A percentile compares a stretch with the other conserved stretches of the same genome.
phyloP scores from a whole-genome alignment of 257 asterid genomes.

The Leonotis leonurus region DNA sequence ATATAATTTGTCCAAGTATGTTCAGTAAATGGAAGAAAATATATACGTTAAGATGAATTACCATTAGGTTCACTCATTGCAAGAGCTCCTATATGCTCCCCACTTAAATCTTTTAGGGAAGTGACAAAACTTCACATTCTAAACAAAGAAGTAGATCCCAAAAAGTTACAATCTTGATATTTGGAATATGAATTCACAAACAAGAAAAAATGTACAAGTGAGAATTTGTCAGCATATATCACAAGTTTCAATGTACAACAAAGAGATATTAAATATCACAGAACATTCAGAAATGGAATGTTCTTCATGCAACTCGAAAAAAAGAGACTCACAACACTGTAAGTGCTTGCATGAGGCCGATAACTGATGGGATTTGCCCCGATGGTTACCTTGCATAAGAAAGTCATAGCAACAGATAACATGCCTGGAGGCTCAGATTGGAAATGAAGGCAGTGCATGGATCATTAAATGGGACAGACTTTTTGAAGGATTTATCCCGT shows the following conservation, averaged over 20 bases:
- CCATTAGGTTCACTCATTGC: slow-evolving; percentile 99
- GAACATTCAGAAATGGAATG: too few species aligned
- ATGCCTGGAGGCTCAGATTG: slow-evolving; percentile 61
- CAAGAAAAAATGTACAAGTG: slow-evolving; percentile 1
- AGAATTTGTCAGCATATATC: slow-evolving; percentile 13
- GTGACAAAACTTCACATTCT: not conserved
- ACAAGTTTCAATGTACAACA: slow-evolving; percentile 1
- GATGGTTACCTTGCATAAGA: too few species aligned
- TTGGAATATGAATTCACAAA: not conserved
- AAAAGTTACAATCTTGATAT: not conserved
- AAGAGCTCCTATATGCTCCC: slow-evolving; percentile 99
- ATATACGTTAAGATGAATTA: slow-evolving; percentile 25
- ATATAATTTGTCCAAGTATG: not conserved
- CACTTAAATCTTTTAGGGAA: slow-evolving; percentile 21
- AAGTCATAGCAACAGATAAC: slow-evolving; percentile 20
- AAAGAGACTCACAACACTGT: too few species aligned
- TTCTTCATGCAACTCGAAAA: too few species aligned
- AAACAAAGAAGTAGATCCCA: not conserved
- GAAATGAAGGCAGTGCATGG: slow-evolving; percentile 87
- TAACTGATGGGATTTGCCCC: too few species aligned
- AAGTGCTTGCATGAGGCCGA: too few species aligned
- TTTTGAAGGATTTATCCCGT: slow-evolving; percentile 35
- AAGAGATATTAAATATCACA: too few species aligned
- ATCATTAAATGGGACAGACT: slow-evolving; percentile 48
- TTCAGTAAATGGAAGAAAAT: not conserved